These are phyloP conservation scores for Sorghum bicolor DNA, from an alignment of 176 grass and related monocot genomes.

Conservation along the genomic window DNA sequence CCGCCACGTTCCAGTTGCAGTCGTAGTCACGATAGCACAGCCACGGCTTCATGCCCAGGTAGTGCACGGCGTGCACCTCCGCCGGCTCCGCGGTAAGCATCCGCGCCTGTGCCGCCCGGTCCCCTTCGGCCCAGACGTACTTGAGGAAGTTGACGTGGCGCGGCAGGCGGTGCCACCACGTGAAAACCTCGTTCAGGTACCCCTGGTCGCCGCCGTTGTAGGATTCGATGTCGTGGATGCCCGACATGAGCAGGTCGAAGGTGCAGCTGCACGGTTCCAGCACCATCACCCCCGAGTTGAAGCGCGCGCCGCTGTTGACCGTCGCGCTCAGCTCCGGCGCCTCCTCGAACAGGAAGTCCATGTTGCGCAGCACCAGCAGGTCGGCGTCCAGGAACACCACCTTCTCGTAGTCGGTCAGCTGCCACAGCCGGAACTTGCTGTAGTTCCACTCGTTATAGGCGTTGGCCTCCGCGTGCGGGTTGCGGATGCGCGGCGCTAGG, in stretches of 20 bases:
- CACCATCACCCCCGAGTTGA: conserved; percentile 83
- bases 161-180: conserved; percentile 93
- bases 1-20: conserved; percentile 66
- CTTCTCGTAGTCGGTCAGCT: conserved; percentile 74
- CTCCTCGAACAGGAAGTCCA: conserved; percentile 58
- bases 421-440: conserved; percentile 89
- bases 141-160: conserved; percentile 58
- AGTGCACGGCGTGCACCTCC: conserved; percentile 55
- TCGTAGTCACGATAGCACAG: conserved; percentile 73
- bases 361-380: conserved; percentile 57
- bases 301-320: conserved; percentile 47
- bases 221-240: conserved; percentile 50
- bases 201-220: conserved; percentile 99
- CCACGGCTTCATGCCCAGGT: conserved; percentile 75
- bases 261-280: conserved; percentile 72
- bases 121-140: conserved; percentile 39
- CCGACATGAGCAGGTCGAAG: conserved; percentile 59
- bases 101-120: conserved; percentile 32
- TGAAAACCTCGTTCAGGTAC: conserved; percentile 93
- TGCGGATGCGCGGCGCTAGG: conserved; percentile 50
- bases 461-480: conserved; percentile 48
- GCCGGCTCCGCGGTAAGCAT: conserved; percentile 20
- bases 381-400: conserved; percentile 77
- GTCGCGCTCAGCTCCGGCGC: conserved; percentile 60
- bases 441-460: conserved; percentile 90